Evolutionary conservation across 179 eudicot species (phyloP).

Genomic region (Vitellaria paradoxa): DNA sequence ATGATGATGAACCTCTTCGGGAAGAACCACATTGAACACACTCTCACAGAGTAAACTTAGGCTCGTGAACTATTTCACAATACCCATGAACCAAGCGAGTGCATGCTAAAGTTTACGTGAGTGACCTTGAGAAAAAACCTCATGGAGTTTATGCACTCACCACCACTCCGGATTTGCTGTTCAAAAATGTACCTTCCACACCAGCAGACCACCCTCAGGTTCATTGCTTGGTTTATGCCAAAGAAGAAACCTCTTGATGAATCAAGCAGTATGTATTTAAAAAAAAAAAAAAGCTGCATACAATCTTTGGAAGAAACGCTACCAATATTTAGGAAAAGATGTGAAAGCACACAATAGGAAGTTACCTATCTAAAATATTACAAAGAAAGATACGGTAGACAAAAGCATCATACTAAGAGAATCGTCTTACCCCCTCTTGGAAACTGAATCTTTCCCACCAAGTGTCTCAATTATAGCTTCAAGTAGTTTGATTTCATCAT

Average conservation of each 20-base stretch:
- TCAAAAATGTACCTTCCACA: too few species aligned
- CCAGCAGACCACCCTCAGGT: too few species aligned
- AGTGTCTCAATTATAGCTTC: slow-evolving; percentile 97
- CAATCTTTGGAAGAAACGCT: not conserved
- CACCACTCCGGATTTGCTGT: too few species aligned
- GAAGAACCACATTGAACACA: too few species aligned
- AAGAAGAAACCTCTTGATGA: not conserved
- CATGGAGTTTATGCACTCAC: too few species aligned
- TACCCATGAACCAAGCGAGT: too few species aligned
- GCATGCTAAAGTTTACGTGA: too few species aligned
- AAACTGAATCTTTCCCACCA: slow-evolving; percentile 56
- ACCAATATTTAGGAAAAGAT: not conserved
- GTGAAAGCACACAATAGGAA: not conserved
- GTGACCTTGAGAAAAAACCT: too few species aligned
- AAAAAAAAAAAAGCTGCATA: not conserved
- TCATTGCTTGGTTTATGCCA: not conserved
- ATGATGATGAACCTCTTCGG: too few species aligned
- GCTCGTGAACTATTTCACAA: too few species aligned
- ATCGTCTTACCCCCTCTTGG: not conserved
- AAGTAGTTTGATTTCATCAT: slow-evolving; percentile 74
- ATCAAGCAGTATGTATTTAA: not conserved
- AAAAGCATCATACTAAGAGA: not conserved
- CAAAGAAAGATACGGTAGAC: not conserved
- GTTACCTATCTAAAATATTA: not conserved
- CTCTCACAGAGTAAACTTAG: too few species aligned